Base-by-base conservation (phyloP, 495 filamentous ascomycete genomes). In the Penicillium salamii region DNA sequence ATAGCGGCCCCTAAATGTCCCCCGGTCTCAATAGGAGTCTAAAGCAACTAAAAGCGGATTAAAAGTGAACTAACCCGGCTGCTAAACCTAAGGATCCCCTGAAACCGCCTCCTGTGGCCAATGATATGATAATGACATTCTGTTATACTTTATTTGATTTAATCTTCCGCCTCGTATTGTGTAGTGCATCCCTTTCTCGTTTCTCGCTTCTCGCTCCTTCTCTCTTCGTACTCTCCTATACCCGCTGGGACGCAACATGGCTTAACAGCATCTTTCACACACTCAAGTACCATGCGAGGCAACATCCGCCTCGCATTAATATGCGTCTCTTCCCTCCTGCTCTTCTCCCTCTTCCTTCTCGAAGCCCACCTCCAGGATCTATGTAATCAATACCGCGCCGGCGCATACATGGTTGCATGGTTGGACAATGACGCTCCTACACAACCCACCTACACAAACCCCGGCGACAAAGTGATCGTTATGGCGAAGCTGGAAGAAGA, bases 401-500 rank as follows among this genome's bases (percentile, higher is more conserved):
- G 69, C 43, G 55, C 63, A 54, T 78, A 77, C 46, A 42, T 77
- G 45, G 47, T 57, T 11, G 55, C 64, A 29, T 74, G 67, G 54
- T 42, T 74, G 23, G 55, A 66, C 31, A 50, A 37, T 42, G 56
- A 61, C 19, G 46, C 42, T 6, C 23, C 50, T 7, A 42, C 56
- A 6, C 9, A 13, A 0, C 7, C 45, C 9, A 31, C 53, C 29
- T 34, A 61, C 32, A 60, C 28, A 34, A 42, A 26, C 0, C 47
- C 55, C 5, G 60, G 61, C 4, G 67, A 77, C 41, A 76, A 73
- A 37, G 67, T 72, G 12, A 69, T 90, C 39, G 80, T 90, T 5
- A 72, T 89, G 53, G 79, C 85, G 2, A 77, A 71, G 26, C 61
- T 80, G 20, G 73, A 71, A 41, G 65, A 74, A 13, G 84, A 87